Percentiles rank a stretch among this genome's conserved stretches.
These are phyloP conservation scores for Colletotrichum sp. DNA, from an alignment of 2,329 filamentous ascomycete genomes.

Conservation along the genomic window DNA sequence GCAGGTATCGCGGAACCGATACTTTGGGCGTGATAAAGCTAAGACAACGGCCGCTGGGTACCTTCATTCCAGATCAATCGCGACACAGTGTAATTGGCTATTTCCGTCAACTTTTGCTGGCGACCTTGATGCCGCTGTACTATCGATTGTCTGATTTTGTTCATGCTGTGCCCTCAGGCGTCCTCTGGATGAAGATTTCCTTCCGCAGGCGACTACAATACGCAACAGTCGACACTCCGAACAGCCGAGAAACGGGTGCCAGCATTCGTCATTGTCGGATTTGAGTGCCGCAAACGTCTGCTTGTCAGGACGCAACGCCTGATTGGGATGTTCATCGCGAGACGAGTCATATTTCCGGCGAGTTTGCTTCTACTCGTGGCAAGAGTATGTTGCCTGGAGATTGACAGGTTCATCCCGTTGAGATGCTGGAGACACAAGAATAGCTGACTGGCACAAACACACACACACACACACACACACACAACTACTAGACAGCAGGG, in stretches of 20 bases:
- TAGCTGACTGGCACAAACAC: background rate
- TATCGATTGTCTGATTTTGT: background rate
- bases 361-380: background rate
- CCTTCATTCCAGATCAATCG: background rate
- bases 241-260: background rate
- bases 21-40: background rate
- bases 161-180: background rate
- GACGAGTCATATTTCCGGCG: background rate
- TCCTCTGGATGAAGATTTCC: background rate
- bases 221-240: background rate
- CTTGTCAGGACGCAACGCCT: background rate
- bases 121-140: background rate
- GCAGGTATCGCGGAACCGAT: background rate
- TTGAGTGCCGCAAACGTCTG: background rate
- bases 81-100: background rate
- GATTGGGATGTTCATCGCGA: background rate
- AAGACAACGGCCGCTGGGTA: background rate
- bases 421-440: background rate
- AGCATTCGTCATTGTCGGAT: background rate
- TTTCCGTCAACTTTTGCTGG: background rate
- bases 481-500: background rate
- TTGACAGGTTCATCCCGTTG: conserved; percentile 4
- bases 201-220: background rate
- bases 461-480: background rate
- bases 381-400: background rate